phyloP scores from a whole-genome alignment of 805 yeast species.

The Spathaspora boniae region DNA sequence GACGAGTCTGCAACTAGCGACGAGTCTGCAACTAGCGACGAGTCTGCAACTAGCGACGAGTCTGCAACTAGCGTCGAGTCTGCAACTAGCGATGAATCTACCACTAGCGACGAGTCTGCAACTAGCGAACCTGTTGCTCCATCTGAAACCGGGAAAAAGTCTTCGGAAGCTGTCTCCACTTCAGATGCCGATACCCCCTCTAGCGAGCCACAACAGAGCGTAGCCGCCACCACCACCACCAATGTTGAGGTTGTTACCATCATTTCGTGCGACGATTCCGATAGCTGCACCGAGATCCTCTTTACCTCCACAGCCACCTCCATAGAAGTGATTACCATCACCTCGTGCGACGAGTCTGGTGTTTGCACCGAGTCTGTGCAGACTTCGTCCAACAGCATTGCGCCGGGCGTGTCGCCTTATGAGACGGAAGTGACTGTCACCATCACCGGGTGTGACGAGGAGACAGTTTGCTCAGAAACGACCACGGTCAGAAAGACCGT shows the following conservation, averaged over 20 bases:
- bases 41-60: too few relatives aligned
- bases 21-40: too few relatives aligned
- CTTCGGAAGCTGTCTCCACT: background rate
- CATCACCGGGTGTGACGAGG: slow-evolving; percentile 6
- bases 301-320: slow-evolving; percentile 1
- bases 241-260: slow-evolving; percentile 1
- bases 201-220: too few relatives aligned
- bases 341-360: slow-evolving; percentile 4
- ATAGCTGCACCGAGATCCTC: slow-evolving; percentile 1
- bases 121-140: background rate
- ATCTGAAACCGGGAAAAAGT: background rate
- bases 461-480: background rate
- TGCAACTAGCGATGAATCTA: background rate
- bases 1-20: too few relatives aligned
- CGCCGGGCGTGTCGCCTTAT: background rate
- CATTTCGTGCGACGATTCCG: slow-evolving; percentile 5
- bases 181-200: slow-evolving; percentile 1
- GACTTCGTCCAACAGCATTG: background rate
- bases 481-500: slow-evolving; percentile 4
- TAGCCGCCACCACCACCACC: too few relatives aligned
- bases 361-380: background rate
- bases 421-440: slow-evolving; percentile 2
- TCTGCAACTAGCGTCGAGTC: too few relatives aligned
- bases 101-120: background rate
- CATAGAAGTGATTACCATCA: slow-evolving; percentile 1